A percentile compares a stretch with the other conserved stretches of the same genome.
phyloP scores from a whole-genome alignment of 345 rosid species.

The Citrus reticulata region DNA sequence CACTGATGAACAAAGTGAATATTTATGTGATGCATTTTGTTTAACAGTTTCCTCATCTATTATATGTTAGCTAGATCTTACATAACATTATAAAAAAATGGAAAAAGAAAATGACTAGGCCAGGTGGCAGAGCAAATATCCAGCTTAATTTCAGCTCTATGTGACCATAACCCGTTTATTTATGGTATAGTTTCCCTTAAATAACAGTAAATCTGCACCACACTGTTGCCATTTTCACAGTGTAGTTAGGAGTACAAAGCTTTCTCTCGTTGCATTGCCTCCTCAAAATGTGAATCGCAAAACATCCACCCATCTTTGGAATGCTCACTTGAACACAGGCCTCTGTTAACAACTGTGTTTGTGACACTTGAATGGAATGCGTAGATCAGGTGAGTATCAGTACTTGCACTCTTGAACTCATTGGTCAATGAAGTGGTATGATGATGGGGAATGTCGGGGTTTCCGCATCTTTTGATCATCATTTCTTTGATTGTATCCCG shows the following conservation, averaged over 20 bases:
- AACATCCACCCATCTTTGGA: slow-evolving; percentile 1
- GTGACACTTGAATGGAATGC: not conserved
- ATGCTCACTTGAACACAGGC: not conserved
- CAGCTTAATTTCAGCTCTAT: no score
- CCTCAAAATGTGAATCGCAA: slow-evolving; percentile 4
- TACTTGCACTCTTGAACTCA: no score
- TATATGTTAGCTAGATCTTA: no score
- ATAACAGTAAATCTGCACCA: not conserved
- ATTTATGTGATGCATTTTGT: not conserved
- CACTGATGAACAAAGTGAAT: not conserved
- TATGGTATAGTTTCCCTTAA: no score
- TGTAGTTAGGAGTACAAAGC: not conserved
- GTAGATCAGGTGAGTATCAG: slow-evolving; percentile 1
- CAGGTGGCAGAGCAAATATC: no score
- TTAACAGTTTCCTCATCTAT: not conserved
- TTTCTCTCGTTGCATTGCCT: not conserved
- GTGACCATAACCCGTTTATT: no score
- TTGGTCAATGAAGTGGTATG: no score
- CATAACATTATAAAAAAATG: no score
- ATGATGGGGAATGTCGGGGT: not conserved
- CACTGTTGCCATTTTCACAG: not conserved
- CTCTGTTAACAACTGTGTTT: not conserved
- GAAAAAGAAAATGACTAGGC: no score
- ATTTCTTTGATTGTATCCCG: not conserved
- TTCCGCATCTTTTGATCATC: not conserved